Evolutionary conservation across 2,329 filamentous ascomycete species (phyloP).

Genomic region (Colletotrichum chlorophyti): DNA sequence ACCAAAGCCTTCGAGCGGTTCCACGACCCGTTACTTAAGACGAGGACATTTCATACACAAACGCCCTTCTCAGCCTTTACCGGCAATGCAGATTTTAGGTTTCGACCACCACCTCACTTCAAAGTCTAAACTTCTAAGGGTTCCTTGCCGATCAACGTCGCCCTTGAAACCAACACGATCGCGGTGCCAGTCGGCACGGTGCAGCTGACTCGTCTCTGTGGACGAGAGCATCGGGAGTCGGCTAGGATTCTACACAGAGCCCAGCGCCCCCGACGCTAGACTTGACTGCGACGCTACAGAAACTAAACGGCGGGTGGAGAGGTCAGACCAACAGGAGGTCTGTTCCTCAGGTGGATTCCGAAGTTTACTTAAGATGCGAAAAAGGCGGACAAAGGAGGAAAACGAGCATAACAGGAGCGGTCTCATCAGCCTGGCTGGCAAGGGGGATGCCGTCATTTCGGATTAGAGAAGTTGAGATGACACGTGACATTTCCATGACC

Average conservation of each 20-base stretch:
- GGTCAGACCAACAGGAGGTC: neutral
- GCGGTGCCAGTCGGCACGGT: neutral
- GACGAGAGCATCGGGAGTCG: neutral
- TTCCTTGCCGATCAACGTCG: neutral
- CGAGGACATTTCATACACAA: neutral
- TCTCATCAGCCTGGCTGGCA: too few species aligned
- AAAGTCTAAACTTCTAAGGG: neutral
- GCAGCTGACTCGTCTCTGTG: slow-evolving; percentile 14
- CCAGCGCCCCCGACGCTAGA: neutral
- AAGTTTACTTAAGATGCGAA: too few species aligned
- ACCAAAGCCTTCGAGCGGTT: neutral
- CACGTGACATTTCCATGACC: too few species aligned
- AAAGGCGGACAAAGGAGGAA: too few species aligned
- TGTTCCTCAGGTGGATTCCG: too few species aligned
- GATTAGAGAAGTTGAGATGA: too few species aligned
- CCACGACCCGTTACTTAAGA: slow-evolving; percentile 3
- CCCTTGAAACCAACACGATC: slow-evolving; percentile 1
- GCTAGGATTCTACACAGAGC: neutral
- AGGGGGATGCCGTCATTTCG: too few species aligned
- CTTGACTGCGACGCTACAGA: neutral
- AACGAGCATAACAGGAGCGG: too few species aligned
- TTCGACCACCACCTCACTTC: neutral
- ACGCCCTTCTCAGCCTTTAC: too few species aligned
- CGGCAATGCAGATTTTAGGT: neutral
- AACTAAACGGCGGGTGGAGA: neutral